Evolutionary conservation across 2,329 filamentous ascomycete genomes (phyloP).

Genomic region (Tolypocladium pustulatum): DNA sequence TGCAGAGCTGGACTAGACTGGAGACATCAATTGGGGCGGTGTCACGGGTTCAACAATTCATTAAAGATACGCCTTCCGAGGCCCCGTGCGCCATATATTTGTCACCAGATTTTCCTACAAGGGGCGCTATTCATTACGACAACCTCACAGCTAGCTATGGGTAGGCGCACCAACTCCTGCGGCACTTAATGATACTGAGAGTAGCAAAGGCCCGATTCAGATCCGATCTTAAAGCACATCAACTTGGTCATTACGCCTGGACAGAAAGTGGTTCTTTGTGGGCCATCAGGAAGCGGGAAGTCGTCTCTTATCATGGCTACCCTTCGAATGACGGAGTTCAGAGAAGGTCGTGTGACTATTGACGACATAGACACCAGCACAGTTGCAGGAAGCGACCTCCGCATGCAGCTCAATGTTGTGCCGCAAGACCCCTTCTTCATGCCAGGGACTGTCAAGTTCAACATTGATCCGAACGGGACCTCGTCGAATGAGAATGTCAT

Average conservation of each 20-base stretch:
- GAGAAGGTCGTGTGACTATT: conserved; percentile 28
- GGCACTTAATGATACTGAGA: neutral
- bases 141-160: conserved; percentile 17
- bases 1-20: conserved; percentile 19
- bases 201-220: neutral
- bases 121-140: conserved; percentile 16
- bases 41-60: conserved; percentile 21
- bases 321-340: conserved; percentile 34
- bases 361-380: conserved; percentile 28
- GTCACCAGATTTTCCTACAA: conserved; percentile 17
- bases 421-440: conserved; percentile 43
- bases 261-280: conserved; percentile 30
- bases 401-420: conserved; percentile 27
- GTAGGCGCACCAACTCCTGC: neutral
- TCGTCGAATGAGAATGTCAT: conserved; percentile 29
- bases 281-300: conserved; percentile 28
- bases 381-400: conserved; percentile 10
- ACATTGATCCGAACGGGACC: conserved; percentile 31
- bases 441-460: conserved; percentile 34
- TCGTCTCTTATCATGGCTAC: conserved; percentile 29
- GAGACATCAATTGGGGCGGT: conserved; percentile 26
- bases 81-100: conserved; percentile 1
- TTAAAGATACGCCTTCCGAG: conserved; percentile 10
- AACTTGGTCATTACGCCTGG: conserved; percentile 18
- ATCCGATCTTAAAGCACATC: conserved; percentile 15